These are phyloP conservation scores for Epichloe brachyelytri DNA, from an alignment of 2,329 filamentous ascomycete species.

Conservation along the genomic window DNA sequence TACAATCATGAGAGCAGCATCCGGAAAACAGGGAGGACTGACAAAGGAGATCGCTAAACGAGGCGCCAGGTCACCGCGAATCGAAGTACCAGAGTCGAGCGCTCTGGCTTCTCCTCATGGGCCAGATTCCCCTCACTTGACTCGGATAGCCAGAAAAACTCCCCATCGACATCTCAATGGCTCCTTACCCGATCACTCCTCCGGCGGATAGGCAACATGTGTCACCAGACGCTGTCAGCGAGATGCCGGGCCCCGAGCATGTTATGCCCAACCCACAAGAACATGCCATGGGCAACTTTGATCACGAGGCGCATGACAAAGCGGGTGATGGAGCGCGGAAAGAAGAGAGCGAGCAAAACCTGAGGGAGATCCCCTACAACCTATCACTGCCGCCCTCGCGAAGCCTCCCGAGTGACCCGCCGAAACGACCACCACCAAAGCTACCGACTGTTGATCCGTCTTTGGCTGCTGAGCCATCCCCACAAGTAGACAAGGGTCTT, in stretches of 20 bases:
- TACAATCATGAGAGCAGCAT: conserved; percentile 18
- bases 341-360: conserved; percentile 27
- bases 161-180: conserved; percentile 45
- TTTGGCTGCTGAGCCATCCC: conserved; percentile 30
- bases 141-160: conserved; percentile 38
- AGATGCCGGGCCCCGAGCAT: conserved; percentile 42
- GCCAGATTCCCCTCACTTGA: conserved; percentile 16
- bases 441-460: conserved; percentile 28
- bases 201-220: conserved; percentile 37
- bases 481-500: conserved; percentile 30
- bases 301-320: conserved; percentile 40
- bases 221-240: conserved; percentile 31
- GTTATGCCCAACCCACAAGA: conserved; percentile 49
- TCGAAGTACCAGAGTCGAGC: conserved; percentile 13
- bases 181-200: conserved; percentile 53
- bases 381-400: conserved; percentile 42
- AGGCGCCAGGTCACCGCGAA: conserved; percentile 10
- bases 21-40: conserved; percentile 8
- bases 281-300: conserved; percentile 43
- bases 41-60: conserved; percentile 3
- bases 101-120: background rate
- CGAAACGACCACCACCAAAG: conserved; percentile 38
- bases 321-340: conserved; percentile 32
- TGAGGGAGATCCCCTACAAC: conserved; percentile 37
- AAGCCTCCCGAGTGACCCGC: conserved; percentile 38